Evolutionary conservation across 352 stramenopile species (phyloP), one percentile per base, ranked within the genome.

Genomic region (Poterioochromonas sp.): DNA sequence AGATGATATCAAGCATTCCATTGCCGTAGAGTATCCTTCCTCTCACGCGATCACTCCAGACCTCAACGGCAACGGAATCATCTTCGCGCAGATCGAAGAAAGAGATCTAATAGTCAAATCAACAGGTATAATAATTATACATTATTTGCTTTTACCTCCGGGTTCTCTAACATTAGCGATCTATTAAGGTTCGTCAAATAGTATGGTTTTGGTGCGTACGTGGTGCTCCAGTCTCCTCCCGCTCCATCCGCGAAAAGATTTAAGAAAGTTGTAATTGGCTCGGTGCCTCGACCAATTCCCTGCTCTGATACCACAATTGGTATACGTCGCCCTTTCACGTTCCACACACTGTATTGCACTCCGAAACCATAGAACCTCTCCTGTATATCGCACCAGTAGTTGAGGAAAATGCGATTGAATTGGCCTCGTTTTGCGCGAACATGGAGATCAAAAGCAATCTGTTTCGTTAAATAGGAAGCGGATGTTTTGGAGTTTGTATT

Each of bases 161-260:
- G 47, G 39, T 81, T 79, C 5, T 69, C 35, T 22, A 86, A 58
- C n/a, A 60, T 78, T 15, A 87, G 5, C 37, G 62, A 76, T 53
- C 82, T 63, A 40, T 73, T 49, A 34, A 49, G 34, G 44, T 78
- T 80, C 26, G 83, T 85, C 18, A 87, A 62, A 39, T 84, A 84
- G 15, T 82, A 60, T 26, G 83, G 83, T 43, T 85, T 86, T 39
- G 82, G 74, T 62, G 80, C 80, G 65, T 86, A 86, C 15, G 83
- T 86, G 40, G 83, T 84, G 74, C 37, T 70, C 80, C 80, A 83
- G 73, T 49, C 12, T 3, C 76, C 77, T 29, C 79, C 79, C n/a
- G 37, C 44, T 12, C 79, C 77, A n/a, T 79, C 47, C 3, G 3
- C 69, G 2, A 79, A 26, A 26, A 68, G 69, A 47, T 86, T 82